A percentile compares a stretch with the other conserved stretches of the same genome.
These are phyloP conservation scores for Coprinopsis strossmayeri DNA, from an alignment of 768 basidiomycete genomes.

Conservation along the genomic window DNA sequence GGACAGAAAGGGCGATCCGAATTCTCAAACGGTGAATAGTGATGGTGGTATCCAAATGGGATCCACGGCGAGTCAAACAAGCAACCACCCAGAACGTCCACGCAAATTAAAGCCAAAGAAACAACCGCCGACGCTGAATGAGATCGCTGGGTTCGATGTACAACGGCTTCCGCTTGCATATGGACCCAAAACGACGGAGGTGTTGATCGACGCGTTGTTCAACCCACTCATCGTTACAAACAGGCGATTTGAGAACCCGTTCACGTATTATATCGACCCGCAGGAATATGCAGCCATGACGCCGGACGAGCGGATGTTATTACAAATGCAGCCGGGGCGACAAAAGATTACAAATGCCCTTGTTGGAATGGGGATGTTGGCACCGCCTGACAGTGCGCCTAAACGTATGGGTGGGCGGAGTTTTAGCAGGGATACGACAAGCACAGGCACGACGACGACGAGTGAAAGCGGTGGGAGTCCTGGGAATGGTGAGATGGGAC, in stretches of 20 bases:
- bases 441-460: constrained; percentile 5
- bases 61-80: too few relatives aligned
- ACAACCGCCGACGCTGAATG: neutral
- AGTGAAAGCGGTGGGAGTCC: constrained; percentile 8
- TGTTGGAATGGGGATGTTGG: neutral
- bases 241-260: constrained; percentile 30
- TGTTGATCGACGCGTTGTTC: constrained; percentile 73
- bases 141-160: constrained; percentile 26
- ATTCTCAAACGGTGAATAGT: neutral
- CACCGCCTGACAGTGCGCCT: too few relatives aligned
- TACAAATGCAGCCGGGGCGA: neutral
- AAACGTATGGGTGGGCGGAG: neutral
- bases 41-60: neutral
- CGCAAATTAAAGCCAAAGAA: too few relatives aligned
- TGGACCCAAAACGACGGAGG: constrained; percentile 62
- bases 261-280: constrained; percentile 29
- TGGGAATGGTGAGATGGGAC: neutral
- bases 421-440: constrained; percentile 3
- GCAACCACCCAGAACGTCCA: too few relatives aligned
- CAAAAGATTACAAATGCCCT: neutral
- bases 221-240: constrained; percentile 56
- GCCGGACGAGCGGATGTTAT: neutral
- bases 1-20: neutral
- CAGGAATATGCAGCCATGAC: constrained; percentile 1
- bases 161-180: constrained; percentile 44